phyloP scores from a whole-genome alignment of 2,329 filamentous ascomycete species.

The Diplodia intermedia region DNA sequence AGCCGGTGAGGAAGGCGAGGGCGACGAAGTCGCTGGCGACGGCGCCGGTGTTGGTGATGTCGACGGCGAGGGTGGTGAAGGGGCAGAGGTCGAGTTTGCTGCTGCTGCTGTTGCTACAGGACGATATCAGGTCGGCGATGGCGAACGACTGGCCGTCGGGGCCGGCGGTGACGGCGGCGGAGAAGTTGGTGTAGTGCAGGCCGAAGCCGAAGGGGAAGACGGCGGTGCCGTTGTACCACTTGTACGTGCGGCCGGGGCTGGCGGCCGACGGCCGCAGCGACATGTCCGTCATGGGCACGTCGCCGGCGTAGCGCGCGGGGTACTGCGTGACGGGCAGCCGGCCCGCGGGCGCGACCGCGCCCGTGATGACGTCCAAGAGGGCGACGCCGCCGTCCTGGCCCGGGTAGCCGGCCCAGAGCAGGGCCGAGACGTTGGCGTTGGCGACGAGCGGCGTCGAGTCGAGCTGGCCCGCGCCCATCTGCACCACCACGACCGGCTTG shows the following conservation, averaged over 20 bases:
- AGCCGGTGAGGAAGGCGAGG: constrained; percentile 58
- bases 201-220: constrained; percentile 64
- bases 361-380: constrained; percentile 61
- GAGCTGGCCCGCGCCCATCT: constrained; percentile 59
- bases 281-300: constrained; percentile 64
- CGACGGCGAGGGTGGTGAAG: constrained; percentile 50
- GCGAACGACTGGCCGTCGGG: constrained; percentile 33
- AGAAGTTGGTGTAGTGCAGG: constrained; percentile 65
- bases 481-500: constrained; percentile 61
- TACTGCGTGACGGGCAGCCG: constrained; percentile 64
- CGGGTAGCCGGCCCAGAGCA: constrained; percentile 67
- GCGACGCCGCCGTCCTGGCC: constrained; percentile 66
- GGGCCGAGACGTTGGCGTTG: constrained; percentile 57
- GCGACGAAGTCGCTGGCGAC: constrained; percentile 60
- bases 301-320: constrained; percentile 58
- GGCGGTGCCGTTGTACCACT: constrained; percentile 61
- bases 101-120: constrained; percentile 42
- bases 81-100: constrained; percentile 54
- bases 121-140: constrained; percentile 49
- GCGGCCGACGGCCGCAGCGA: constrained; percentile 55
- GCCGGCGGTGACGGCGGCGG: constrained; percentile 37
- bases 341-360: constrained; percentile 59
- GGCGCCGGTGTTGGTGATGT: constrained; percentile 58
- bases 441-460: constrained; percentile 59
- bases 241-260: constrained; percentile 64